Base-by-base conservation (phyloP, 345 rosid species). In the Arabidopsis arenosa region DNA sequence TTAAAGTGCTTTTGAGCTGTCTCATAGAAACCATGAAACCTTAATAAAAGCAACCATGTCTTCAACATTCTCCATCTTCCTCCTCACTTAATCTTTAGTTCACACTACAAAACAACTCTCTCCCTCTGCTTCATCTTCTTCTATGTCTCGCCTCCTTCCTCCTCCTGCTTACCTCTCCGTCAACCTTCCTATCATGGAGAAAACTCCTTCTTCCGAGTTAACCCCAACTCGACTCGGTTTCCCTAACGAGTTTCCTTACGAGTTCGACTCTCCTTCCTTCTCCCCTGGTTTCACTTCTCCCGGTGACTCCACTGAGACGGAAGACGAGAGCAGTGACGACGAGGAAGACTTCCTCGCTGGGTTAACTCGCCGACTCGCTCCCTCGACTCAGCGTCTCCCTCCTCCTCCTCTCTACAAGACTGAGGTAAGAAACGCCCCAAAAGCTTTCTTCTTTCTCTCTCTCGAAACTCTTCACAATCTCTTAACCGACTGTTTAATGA, bases 311-410 rank as follows among this genome's bases (percentile, higher is more conserved):
- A 80, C 89, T 0, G 81, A 72, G 69, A 78, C 81, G 0, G 95
- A 87, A 62, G 74, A 68, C 6, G 82, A 79, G 2, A 74, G 75
- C 41, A 83, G 83, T 60, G 89, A 89, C 60, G 98, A 90, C 39
- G 97, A 90, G 33, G 89, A 89, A 28, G 97, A 89, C 68, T 88
- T 80, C 35, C 85, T 91, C 2, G 90, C 92, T 23, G 87, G 87
- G 30, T 72, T 89, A 23, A 79, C 86, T 65, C 96, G 92, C 40
- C 90, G 88, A 4, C 81, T 94, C 81, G 83, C 86, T 75, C 90
- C 75, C 37, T 84, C 88, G 3, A 75, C 86, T 71, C 90, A 83
- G 72, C 81, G 81, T 32, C 73, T 83, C 37, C 73, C 81, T 41
- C 79, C 70, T 23, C 73, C 70, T 18, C 85, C 77, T 1, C 17